These are phyloP conservation scores for Aspergillus carlsbadensis DNA, from an alignment of 495 filamentous ascomycete species.

Conservation along the genomic window DNA sequence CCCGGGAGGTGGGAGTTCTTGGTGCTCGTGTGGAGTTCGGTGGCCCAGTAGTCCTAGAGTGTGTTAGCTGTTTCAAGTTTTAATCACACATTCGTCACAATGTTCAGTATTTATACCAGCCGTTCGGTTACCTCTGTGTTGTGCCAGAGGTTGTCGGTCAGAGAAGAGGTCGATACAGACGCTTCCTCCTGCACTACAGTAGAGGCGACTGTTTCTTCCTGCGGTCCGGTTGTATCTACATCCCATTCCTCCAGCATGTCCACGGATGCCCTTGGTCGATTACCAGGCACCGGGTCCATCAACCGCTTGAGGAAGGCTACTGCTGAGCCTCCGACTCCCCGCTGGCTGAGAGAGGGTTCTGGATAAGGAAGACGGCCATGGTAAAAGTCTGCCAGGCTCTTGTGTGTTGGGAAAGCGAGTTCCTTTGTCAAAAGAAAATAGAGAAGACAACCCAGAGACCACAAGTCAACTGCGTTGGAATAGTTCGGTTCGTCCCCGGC, in stretches of 20 bases:
- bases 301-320: background rate
- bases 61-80: background rate
- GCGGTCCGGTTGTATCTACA: background rate
- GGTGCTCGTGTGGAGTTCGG: background rate
- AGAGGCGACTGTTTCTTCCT: too few species aligned
- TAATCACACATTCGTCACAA: too few species aligned
- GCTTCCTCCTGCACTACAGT: too few species aligned
- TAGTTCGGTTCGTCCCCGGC: background rate
- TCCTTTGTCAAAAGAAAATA: background rate
- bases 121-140: too few species aligned
- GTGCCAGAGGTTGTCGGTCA: too few species aligned
- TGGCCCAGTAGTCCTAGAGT: background rate
- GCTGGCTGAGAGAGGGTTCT: background rate
- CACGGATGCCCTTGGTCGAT: background rate
- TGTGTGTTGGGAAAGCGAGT: background rate
- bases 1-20: too few species aligned
- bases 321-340: background rate
- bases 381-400: background rate
- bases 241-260: background rate
- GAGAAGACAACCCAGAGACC: background rate
- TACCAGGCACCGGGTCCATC: background rate
- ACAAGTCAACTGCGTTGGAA: background rate
- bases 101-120: too few species aligned
- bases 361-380: background rate
- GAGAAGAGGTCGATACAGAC: too few species aligned